phyloP scores from a whole-genome alignment of 2,329 filamentous ascomycete species.

The Trichoderma guizhouense region DNA sequence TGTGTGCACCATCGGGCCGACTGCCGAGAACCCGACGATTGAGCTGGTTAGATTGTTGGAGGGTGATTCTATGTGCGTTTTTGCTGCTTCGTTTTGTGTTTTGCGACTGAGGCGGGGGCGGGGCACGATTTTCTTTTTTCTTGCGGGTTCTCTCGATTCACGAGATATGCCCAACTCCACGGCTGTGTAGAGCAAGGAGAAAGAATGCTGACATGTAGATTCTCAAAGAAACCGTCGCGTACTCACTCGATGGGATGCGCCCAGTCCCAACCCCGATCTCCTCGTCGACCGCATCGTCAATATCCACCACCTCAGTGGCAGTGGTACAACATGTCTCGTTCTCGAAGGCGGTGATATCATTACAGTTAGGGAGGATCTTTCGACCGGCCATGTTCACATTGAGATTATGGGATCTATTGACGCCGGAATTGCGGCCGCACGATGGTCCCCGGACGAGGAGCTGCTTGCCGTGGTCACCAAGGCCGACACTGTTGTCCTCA shows the following conservation, averaged over 20 bases:
- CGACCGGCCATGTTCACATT: slow-evolving; percentile 52
- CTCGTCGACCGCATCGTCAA: slow-evolving; percentile 70
- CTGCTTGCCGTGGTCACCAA: slow-evolving; percentile 79
- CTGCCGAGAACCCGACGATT: slow-evolving; percentile 64
- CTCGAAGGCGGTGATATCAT: slow-evolving; percentile 89
- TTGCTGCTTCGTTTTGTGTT: background rate
- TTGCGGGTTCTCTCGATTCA: background rate
- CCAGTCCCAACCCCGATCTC: slow-evolving; percentile 73
- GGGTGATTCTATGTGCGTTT: slow-evolving; percentile 42
- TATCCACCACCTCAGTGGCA: slow-evolving; percentile 83
- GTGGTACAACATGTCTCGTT: slow-evolving; percentile 72
- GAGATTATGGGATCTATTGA: slow-evolving; percentile 96
- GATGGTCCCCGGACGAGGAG: slow-evolving; percentile 95
- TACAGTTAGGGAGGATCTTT: slow-evolving; percentile 64
- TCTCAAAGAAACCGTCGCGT: slow-evolving; percentile 28
- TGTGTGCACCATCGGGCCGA: slow-evolving; percentile 82
- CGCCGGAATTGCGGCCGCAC: slow-evolving; percentile 81
- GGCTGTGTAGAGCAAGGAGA: background rate
- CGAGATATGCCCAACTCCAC: background rate
- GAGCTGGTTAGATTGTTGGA: slow-evolving; percentile 61
- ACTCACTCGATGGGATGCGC: slow-evolving; percentile 87
- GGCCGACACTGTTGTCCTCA: slow-evolving; percentile 76
- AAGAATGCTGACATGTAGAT: slow-evolving; percentile 16
- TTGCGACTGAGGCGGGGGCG: slow-evolving; percentile 13
- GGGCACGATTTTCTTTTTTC: background rate